These are phyloP conservation scores for Plenodomus biglobosus DNA, from an alignment of 2,329 filamentous ascomycete genomes.

Conservation along the genomic window DNA sequence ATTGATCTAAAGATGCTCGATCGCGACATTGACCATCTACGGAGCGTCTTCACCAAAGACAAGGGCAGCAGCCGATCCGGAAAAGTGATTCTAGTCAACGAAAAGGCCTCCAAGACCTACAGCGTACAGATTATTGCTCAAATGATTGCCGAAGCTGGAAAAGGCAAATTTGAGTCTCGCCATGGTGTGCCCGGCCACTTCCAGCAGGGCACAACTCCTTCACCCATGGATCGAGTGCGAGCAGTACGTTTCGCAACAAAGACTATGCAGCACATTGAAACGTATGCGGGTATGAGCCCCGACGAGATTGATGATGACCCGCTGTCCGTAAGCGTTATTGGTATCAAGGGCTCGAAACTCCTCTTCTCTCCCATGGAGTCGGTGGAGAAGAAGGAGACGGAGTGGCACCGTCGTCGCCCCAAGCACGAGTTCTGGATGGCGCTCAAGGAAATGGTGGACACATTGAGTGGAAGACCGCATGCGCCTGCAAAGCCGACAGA, in stretches of 20 bases:
- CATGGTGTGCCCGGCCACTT: slow-evolving; percentile 63
- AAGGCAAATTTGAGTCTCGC: slow-evolving; percentile 87
- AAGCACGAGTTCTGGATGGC: slow-evolving; percentile 82
- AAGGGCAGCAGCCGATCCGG: slow-evolving; percentile 86
- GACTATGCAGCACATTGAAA: slow-evolving; percentile 88
- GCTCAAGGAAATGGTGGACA: slow-evolving; percentile 79
- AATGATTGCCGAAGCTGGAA: slow-evolving; percentile 92
- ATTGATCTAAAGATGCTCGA: slow-evolving; percentile 92
- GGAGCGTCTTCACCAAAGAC: slow-evolving; percentile 81
- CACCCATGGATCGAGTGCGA: slow-evolving; percentile 92
- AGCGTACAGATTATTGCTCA: slow-evolving; percentile 90
- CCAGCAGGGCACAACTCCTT: slow-evolving; percentile 57
- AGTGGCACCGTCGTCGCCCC: slow-evolving; percentile 88
- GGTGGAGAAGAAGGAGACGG: slow-evolving; percentile 80
- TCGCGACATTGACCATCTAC: slow-evolving; percentile 84
- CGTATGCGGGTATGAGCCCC: slow-evolving; percentile 65
- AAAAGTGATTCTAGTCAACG: slow-evolving; percentile 94
- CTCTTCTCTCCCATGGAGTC: slow-evolving; percentile 81
- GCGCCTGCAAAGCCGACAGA: slow-evolving; percentile 18
- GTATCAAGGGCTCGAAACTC: slow-evolving; percentile 85
- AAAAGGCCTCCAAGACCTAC: slow-evolving; percentile 87
- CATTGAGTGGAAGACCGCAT: slow-evolving; percentile 64
- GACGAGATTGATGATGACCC: slow-evolving; percentile 72
- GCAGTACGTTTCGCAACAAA: slow-evolving; percentile 91
- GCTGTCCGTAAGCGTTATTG: slow-evolving; percentile 78